Conservation (phyloP, 129 eudicot genomes). For the Pseudognaphalium luteoalbum region DNA sequence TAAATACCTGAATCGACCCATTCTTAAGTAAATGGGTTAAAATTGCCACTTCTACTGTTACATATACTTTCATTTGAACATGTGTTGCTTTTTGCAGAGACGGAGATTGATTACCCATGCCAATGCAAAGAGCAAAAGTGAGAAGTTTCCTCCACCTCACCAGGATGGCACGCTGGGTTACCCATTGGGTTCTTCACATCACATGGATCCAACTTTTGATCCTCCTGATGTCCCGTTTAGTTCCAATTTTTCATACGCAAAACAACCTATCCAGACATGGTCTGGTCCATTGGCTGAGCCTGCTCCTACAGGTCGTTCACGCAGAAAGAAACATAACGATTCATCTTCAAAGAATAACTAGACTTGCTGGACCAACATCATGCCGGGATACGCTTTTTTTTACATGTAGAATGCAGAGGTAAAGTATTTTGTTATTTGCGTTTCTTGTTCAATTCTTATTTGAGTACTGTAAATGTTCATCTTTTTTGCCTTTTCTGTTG, state of each 20-base stretch:
- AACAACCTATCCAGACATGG: slow-evolving; percentile 81
- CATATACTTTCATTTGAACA: neutral
- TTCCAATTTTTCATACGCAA: slow-evolving; percentile 63
- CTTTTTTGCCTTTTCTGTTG: slow-evolving; percentile 35
- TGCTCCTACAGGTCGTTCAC: slow-evolving; percentile 50
- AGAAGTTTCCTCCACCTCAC: slow-evolving; percentile 87
- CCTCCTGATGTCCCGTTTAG: slow-evolving; percentile 71
- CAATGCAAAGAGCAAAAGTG: slow-evolving; percentile 85
- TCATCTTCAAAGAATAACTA: slow-evolving; percentile 43
- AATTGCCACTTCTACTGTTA: neutral
- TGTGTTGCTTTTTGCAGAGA: slow-evolving; percentile 43
- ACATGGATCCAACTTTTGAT: slow-evolving; percentile 63
- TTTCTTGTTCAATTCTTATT: slow-evolving; percentile 31
- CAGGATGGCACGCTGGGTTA: slow-evolving; percentile 78
- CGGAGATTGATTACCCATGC: slow-evolving; percentile 73
- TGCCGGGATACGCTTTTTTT: slow-evolving; percentile 42
- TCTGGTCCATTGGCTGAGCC: slow-evolving; percentile 89
- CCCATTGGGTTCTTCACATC: slow-evolving; percentile 81
- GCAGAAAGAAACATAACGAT: slow-evolving; percentile 47
- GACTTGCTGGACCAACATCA: slow-evolving; percentile 29
- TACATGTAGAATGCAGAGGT: slow-evolving; percentile 49
- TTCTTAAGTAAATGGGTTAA: neutral
- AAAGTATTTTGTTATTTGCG: slow-evolving; percentile 34
- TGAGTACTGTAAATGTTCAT: slow-evolving; percentile 46
- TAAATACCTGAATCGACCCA: neutral